Evolutionary conservation across 176 grass and related monocot species (phyloP).

Genomic region (Saccharum spontaneum): DNA sequence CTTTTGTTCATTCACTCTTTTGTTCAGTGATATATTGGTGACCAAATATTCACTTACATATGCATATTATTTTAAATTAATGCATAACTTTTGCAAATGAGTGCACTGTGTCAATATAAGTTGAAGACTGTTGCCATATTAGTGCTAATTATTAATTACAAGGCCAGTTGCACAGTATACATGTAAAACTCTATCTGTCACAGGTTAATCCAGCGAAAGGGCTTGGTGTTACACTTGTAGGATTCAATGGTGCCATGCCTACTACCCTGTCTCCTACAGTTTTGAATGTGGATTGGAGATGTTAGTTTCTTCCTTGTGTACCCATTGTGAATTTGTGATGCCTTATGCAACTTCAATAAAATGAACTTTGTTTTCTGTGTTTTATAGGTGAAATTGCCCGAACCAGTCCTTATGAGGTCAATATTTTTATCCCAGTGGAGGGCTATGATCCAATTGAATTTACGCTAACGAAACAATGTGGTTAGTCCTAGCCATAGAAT

Average conservation of each 20-base stretch:
- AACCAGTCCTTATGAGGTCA: conserved; percentile 64
- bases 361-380: conserved; percentile 16
- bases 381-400: conserved; percentile 72
- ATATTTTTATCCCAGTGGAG: conserved; percentile 68
- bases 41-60: not conserved
- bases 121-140: not conserved
- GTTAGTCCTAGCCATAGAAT: conserved; percentile 61
- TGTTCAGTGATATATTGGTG: not conserved
- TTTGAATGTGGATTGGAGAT: conserved; percentile 88
- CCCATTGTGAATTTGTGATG: not conserved
- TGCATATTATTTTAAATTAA: not conserved
- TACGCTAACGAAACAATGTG: conserved; percentile 77
- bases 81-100: conserved; percentile 3
- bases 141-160: conserved; percentile 19
- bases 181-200: conserved; percentile 1
- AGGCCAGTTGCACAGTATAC: not conserved
- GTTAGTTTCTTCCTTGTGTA: conserved; percentile 42
- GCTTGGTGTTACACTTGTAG: conserved; percentile 58
- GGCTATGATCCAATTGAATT: conserved; percentile 90
- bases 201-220: conserved; percentile 83
- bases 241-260: conserved; percentile 54
- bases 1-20: not conserved
- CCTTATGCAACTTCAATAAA: conserved; percentile 9
- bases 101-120: not conserved
- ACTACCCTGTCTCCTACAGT: conserved; percentile 83